These are phyloP conservation scores for Thielaviopsis populi DNA, from an alignment of 2,329 filamentous ascomycete species.

Conservation along the genomic window DNA sequence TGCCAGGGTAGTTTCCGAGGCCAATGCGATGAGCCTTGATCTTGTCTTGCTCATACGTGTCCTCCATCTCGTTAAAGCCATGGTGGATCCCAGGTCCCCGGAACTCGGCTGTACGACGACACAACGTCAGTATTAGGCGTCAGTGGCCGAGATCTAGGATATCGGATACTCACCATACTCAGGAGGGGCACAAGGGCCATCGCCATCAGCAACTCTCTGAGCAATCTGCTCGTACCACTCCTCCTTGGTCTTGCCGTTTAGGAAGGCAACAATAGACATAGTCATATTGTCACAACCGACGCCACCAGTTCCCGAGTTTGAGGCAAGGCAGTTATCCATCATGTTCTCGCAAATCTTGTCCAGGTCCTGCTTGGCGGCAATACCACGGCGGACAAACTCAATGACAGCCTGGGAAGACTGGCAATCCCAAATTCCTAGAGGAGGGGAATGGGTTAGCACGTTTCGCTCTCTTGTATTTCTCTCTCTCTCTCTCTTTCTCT, in stretches of 20 bases:
- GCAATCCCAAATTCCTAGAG: conserved; percentile 96
- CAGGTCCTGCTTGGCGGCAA: conserved; percentile 89
- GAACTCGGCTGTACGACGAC: conserved; percentile 53
- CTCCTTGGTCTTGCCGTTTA: conserved; percentile 85
- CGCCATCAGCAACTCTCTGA: conserved; percentile 85
- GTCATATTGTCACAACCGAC: conserved; percentile 99
- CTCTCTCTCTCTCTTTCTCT: not conserved
- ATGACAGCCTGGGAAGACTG: conserved; percentile 95
- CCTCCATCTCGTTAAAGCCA: conserved; percentile 67
- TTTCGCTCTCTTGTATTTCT: not conserved
- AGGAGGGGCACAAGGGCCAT: conserved; percentile 94
- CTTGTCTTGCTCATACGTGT: conserved; percentile 61
- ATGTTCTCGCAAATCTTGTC: conserved; percentile 97
- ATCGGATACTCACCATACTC: conserved; percentile 81
- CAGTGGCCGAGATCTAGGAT: conserved; percentile 19
- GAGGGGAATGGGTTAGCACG: not conserved
- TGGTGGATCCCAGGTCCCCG: conserved; percentile 69
- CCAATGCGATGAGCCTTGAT: conserved; percentile 43
- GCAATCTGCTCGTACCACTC: conserved; percentile 97
- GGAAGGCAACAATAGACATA: conserved; percentile 78
- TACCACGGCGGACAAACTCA: conserved; percentile 91
- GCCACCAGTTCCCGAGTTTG: conserved; percentile 93
- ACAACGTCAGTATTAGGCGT: conserved; percentile 16
- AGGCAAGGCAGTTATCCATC: conserved; percentile 99
- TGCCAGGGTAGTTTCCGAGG: conserved; percentile 57